A percentile compares a stretch with the other conserved stretches of the same genome.
These are phyloP conservation scores for Calvatia gigantea DNA, from an alignment of 768 basidiomycete genomes.

Conservation along the genomic window DNA sequence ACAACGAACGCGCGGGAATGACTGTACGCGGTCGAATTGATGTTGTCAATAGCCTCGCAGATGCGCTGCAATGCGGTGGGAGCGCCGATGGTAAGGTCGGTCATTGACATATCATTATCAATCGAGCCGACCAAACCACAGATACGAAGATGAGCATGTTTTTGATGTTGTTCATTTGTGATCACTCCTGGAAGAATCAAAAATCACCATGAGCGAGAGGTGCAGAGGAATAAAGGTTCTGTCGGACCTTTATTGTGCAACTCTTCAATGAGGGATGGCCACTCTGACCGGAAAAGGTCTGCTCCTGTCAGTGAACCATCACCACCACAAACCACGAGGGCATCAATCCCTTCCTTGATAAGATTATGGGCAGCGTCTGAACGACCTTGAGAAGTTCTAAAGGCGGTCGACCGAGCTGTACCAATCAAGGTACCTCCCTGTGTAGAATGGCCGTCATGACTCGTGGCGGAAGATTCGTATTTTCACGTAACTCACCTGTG, in stretches of 20 bases:
- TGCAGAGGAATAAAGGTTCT: not conserved
- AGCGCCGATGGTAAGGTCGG: conserved; percentile 95
- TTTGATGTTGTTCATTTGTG: conserved; percentile 63
- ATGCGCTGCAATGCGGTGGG: conserved; percentile 94
- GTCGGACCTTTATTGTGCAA: conserved; percentile 59
- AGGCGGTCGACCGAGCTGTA: conserved; percentile 82
- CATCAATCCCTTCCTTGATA: conserved; percentile 95
- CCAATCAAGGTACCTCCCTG: conserved; percentile 95
- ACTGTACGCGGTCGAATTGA: conserved; percentile 93
- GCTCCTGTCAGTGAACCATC: conserved; percentile 97
- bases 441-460: not conserved
- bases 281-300: conserved; percentile 89
- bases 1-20: conserved; percentile 98
- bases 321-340: conserved; percentile 94
- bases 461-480: not conserved
- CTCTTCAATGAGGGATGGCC: conserved; percentile 79
- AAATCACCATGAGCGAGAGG: not conserved
- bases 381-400: conserved; percentile 87
- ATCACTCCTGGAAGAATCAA: conserved; percentile 58
- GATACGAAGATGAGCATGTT: conserved; percentile 84
- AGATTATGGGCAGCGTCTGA: conserved; percentile 87
- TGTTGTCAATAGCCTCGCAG: conserved; percentile 97
- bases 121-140: conserved; percentile 99
- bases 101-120: conserved; percentile 99
- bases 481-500: conserved; percentile 56